Evolutionary conservation across 1,139 yeast species (phyloP).

Genomic region (Candida labiduridarum): DNA sequence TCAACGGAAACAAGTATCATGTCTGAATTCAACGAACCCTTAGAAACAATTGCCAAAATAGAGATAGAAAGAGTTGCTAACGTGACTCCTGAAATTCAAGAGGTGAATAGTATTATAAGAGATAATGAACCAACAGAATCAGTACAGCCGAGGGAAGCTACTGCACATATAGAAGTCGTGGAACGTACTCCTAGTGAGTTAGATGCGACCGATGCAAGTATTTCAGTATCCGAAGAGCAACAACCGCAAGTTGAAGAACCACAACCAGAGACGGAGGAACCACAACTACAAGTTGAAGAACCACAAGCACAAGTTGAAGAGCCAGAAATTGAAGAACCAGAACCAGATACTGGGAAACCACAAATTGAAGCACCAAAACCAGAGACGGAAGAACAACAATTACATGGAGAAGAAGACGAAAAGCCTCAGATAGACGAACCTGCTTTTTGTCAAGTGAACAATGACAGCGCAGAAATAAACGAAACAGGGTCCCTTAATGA

Average conservation of each 20-base stretch:
- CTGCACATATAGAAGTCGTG: not conserved
- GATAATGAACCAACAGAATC: not conserved
- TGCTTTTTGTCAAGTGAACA: too few species aligned
- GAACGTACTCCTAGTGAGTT: not conserved
- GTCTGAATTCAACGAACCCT: not conserved
- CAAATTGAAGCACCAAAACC: too few species aligned
- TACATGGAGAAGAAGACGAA: too few species aligned
- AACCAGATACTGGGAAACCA: not conserved
- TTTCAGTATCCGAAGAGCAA: not conserved
- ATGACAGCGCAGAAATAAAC: not conserved
- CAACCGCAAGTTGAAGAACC: not conserved
- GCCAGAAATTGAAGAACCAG: not conserved
- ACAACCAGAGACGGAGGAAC: not conserved
- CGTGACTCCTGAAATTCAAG: not conserved
- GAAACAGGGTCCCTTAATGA: not conserved
- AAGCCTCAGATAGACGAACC: too few species aligned
- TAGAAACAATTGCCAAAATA: not conserved
- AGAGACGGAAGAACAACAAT: too few species aligned
- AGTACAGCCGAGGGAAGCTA: not conserved
- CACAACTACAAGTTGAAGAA: not conserved
- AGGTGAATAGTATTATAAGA: not conserved
- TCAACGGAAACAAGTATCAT: not conserved
- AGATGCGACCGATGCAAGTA: not conserved
- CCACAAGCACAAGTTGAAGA: not conserved
- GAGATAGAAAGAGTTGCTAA: not conserved